Percentiles rank a stretch among this genome's conserved stretches.
phyloP scores from a whole-genome alignment of 2,329 filamentous ascomycete species.

The Zopfia rhizophila region DNA sequence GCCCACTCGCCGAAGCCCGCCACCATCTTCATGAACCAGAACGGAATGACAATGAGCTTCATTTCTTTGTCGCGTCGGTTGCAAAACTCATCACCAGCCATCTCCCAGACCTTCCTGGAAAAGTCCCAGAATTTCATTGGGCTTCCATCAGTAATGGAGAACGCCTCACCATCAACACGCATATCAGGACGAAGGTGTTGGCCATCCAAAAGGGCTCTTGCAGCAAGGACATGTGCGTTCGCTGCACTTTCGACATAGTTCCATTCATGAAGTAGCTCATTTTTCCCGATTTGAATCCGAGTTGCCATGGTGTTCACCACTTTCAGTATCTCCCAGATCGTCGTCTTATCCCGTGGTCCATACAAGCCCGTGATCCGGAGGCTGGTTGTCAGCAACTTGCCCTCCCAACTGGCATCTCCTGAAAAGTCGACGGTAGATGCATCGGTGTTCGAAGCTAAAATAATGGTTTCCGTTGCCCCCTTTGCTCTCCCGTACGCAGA shows the following conservation, averaged over 20 bases:
- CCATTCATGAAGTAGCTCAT: slow-evolving; percentile 20
- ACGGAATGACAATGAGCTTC: slow-evolving; percentile 11
- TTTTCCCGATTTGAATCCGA: slow-evolving; percentile 24
- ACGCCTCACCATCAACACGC: slow-evolving; percentile 24
- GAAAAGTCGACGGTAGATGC: too few relatives aligned
- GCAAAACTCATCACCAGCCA: slow-evolving; percentile 18
- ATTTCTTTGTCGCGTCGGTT: too few relatives aligned
- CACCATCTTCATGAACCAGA: slow-evolving; percentile 9
- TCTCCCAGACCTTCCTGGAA: slow-evolving; percentile 8
- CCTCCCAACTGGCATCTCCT: too few relatives aligned
- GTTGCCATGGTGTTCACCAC: slow-evolving; percentile 10
- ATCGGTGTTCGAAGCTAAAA: too few relatives aligned
- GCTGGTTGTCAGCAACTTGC: slow-evolving; percentile 9
- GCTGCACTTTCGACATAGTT: slow-evolving; percentile 21
- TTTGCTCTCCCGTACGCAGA: too few relatives aligned
- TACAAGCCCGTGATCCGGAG: slow-evolving; percentile 20
- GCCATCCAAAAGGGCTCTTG: slow-evolving; percentile 17
- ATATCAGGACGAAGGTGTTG: slow-evolving; percentile 3
- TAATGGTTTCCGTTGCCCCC: too few relatives aligned
- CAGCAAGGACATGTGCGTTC: slow-evolving; percentile 22
- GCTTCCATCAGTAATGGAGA: slow-evolving; percentile 23
- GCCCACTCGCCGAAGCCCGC: slow-evolving; percentile 10
- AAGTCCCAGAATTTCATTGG: slow-evolving; percentile 27
- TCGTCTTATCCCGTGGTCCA: slow-evolving; percentile 15
- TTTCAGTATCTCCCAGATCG: slow-evolving; percentile 13